These are phyloP conservation scores for Ganoderma sp. DNA, from an alignment of 1,284 basidiomycete species.

Conservation along the genomic window DNA sequence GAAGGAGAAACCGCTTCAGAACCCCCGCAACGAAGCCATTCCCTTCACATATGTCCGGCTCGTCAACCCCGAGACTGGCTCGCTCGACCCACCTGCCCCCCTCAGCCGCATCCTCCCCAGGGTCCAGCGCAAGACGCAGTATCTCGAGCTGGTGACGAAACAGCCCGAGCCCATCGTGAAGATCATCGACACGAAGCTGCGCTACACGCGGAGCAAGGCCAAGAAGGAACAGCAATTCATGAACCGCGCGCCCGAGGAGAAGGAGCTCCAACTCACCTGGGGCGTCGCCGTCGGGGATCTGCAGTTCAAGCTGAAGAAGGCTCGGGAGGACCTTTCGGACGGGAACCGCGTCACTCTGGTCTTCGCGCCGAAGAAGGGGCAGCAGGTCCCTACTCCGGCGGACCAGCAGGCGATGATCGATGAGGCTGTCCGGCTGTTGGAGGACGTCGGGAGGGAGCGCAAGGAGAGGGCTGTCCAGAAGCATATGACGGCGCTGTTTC, in stretches of 20 bases:
- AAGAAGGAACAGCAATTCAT: conserved; percentile 41
- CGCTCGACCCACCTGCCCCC: conserved; percentile 44
- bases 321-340: conserved; percentile 61
- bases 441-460: conserved; percentile 59
- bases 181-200: conserved; percentile 49
- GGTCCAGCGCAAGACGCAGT: conserved; percentile 47
- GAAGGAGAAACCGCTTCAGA: conserved; percentile 16
- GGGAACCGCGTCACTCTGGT: conserved; percentile 65
- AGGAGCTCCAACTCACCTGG: conserved; percentile 82
- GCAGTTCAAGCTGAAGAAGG: conserved; percentile 70
- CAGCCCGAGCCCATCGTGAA: conserved; percentile 59
- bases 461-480: conserved; percentile 48
- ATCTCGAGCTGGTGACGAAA: conserved; percentile 57
- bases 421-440: conserved; percentile 47
- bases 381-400: conserved; percentile 37
- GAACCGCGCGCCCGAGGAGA: conserved; percentile 50
- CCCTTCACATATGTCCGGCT: conserved; percentile 49
- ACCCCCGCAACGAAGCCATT: conserved; percentile 38
- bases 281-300: conserved; percentile 63
- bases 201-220: conserved; percentile 43
- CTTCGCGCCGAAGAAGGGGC: conserved; percentile 56
- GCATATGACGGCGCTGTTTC: conserved; percentile 49
- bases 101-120: conserved; percentile 48
- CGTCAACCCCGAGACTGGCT: conserved; percentile 54
- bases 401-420: conserved; percentile 39